Evolutionary conservation across 768 basidiomycete species (phyloP).

Genomic region (Rhizopogon vesiculosus): DNA sequence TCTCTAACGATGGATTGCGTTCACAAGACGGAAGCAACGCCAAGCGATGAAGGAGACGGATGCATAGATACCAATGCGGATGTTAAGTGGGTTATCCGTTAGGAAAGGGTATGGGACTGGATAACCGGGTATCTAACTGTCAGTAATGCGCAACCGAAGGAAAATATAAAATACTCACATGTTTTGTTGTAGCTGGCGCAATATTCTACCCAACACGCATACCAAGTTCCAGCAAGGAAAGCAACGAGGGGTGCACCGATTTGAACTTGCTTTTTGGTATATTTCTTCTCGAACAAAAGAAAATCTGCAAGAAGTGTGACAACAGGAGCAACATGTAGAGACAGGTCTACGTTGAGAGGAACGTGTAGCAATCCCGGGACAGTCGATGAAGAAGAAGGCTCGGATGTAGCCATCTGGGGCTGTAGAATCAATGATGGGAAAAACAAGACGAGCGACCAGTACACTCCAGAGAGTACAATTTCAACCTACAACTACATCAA

Average conservation of each 20-base stretch:
- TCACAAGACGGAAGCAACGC: constrained; percentile 53
- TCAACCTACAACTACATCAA: constrained; percentile 27
- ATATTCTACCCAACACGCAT: constrained; percentile 63
- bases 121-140: background rate
- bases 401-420: background rate
- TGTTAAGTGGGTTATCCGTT: constrained; percentile 46
- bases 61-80: constrained; percentile 57
- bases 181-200: constrained; percentile 55
- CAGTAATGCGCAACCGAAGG: constrained; percentile 1
- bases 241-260: constrained; percentile 12
- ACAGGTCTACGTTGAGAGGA: constrained; percentile 54
- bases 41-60: constrained; percentile 47
- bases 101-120: constrained; percentile 85
- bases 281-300: constrained; percentile 58
- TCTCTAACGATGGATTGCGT: constrained; percentile 43
- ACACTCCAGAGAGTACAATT: constrained; percentile 52
- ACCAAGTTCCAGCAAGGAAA: constrained; percentile 37
- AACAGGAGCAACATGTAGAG: constrained; percentile 62
- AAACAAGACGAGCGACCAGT: constrained; percentile 60
- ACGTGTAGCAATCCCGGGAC: constrained; percentile 28
- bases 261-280: constrained; percentile 20
- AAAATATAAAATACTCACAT: constrained; percentile 40
- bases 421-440: constrained; percentile 57
- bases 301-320: constrained; percentile 62
- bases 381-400: background rate